Evolutionary conservation across 768 basidiomycete genomes (phyloP).

Genomic region (Boletus subcaerulescens): DNA sequence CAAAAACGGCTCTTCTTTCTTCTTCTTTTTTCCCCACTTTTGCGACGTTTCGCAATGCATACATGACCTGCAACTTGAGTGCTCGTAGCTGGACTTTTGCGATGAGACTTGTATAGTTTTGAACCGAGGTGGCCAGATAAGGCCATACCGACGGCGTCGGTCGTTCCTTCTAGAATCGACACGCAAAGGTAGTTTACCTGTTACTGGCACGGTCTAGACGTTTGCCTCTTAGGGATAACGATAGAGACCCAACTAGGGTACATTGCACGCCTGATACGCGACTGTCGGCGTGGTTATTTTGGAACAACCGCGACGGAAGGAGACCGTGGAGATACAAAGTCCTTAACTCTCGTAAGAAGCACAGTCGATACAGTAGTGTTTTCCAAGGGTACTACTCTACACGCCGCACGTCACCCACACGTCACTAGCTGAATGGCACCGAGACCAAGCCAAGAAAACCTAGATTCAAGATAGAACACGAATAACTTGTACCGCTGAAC

Average conservation of each 20-base stretch:
- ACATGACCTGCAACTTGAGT: too few relatives aligned
- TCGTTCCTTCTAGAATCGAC: background rate
- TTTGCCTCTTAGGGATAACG: background rate
- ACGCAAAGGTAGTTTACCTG: too few relatives aligned
- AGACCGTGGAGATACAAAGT: background rate
- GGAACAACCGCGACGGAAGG: background rate
- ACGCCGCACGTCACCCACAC: background rate
- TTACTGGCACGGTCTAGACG: background rate
- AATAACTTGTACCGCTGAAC: background rate
- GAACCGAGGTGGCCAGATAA: background rate
- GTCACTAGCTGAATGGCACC: background rate
- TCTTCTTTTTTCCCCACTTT: too few relatives aligned
- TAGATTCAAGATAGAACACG: background rate
- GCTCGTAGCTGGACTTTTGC: too few relatives aligned
- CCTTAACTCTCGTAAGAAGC: background rate
- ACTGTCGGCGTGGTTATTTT: slow-evolving; percentile 11
- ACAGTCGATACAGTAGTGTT: background rate
- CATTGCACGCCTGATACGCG: slow-evolving; percentile 14
- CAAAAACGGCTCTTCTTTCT: too few relatives aligned
- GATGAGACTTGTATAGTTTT: too few relatives aligned
- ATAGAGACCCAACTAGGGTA: background rate
- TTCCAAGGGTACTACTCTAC: background rate
- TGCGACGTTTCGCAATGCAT: too few relatives aligned
- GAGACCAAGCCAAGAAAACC: background rate
- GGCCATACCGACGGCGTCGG: background rate